Percentiles rank a stretch among this genome's conserved stretches.
phyloP scores from a whole-genome alignment of 2,329 filamentous ascomycete genomes.

The Tothia fuscella region DNA sequence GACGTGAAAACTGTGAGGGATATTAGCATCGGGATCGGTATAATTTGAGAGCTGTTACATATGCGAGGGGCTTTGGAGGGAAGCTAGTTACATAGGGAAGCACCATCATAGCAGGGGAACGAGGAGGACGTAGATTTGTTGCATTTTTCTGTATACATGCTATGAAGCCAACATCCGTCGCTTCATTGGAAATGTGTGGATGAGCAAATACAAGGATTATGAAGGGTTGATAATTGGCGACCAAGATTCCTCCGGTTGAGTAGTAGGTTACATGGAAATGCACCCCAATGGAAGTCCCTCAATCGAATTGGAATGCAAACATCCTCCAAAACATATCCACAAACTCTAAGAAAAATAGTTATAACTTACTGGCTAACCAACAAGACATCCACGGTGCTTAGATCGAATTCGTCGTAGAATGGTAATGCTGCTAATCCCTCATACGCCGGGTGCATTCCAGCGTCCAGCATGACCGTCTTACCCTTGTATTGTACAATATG shows the following conservation, averaged over 20 bases:
- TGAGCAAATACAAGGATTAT: too few relatives aligned
- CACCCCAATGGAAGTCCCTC: too few relatives aligned
- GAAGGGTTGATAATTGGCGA: not conserved
- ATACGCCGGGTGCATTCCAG: conserved; percentile 91
- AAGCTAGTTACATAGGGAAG: too few relatives aligned
- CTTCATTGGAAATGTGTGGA: too few relatives aligned
- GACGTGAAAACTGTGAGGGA: conserved; percentile 69
- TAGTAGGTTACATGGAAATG: not conserved
- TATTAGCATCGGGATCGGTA: conserved; percentile 3
- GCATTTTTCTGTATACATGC: too few relatives aligned
- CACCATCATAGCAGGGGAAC: too few relatives aligned
- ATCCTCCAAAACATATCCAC: too few relatives aligned
- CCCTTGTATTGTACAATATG: conserved; percentile 99
- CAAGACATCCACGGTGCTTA: conserved; percentile 93
- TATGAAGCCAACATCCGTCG: too few relatives aligned
- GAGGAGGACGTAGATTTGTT: too few relatives aligned
- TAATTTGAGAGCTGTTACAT: too few relatives aligned
- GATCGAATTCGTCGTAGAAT: conserved; percentile 97
- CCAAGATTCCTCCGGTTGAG: not conserved
- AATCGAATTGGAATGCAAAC: too few relatives aligned
- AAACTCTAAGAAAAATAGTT: too few relatives aligned
- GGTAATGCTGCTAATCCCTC: conserved; percentile 87
- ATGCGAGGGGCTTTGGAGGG: not conserved
- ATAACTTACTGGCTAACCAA: conserved; percentile 97
- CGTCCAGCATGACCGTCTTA: conserved; percentile 98